These are phyloP conservation scores for Aaosphaeria arxii DNA, from an alignment of 2,329 filamentous ascomycete species.

Conservation along the genomic window DNA sequence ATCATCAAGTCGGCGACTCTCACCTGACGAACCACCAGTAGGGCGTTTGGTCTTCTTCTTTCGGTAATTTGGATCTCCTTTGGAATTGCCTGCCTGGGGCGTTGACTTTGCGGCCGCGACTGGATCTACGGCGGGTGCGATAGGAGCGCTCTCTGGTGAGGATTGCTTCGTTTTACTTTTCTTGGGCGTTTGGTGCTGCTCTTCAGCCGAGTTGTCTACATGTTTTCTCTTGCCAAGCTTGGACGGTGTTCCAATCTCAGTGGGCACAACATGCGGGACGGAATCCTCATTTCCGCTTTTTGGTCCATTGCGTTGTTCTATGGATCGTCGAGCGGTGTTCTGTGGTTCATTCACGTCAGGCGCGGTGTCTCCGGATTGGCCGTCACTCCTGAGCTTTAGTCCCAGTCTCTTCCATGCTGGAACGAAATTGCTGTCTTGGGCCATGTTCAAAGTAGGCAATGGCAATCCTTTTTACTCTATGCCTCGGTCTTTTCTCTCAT, in stretches of 20 bases:
- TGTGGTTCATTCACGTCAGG: conserved; percentile 14
- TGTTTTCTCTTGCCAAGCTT: conserved; percentile 38
- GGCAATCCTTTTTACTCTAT: conserved; percentile 14
- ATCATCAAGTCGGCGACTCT: background rate
- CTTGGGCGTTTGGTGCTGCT: conserved; percentile 18
- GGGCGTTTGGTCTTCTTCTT: conserved; percentile 21
- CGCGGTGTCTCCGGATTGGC: conserved; percentile 32
- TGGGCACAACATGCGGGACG: conserved; percentile 6
- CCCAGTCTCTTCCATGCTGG: conserved; percentile 62
- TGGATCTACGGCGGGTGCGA: conserved; percentile 4
- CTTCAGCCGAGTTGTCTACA: conserved; percentile 24
- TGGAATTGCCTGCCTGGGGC: conserved; percentile 3
- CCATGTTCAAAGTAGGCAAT: conserved; percentile 32
- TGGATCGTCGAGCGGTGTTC: conserved; percentile 1
- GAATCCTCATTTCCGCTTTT: conserved; percentile 1
- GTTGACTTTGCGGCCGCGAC: background rate
- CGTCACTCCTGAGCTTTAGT: conserved; percentile 57
- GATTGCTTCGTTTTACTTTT: conserved; percentile 14
- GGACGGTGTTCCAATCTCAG: conserved; percentile 20
- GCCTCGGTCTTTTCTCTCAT: conserved; percentile 15
- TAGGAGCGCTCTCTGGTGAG: background rate
- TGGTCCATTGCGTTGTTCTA: conserved; percentile 3
- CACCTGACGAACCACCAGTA: background rate
- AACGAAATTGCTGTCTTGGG: conserved; percentile 16
- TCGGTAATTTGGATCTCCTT: conserved; percentile 36